Conservation (phyloP, 768 basidiomycete genomes). For the Albatrellus ellisii region DNA sequence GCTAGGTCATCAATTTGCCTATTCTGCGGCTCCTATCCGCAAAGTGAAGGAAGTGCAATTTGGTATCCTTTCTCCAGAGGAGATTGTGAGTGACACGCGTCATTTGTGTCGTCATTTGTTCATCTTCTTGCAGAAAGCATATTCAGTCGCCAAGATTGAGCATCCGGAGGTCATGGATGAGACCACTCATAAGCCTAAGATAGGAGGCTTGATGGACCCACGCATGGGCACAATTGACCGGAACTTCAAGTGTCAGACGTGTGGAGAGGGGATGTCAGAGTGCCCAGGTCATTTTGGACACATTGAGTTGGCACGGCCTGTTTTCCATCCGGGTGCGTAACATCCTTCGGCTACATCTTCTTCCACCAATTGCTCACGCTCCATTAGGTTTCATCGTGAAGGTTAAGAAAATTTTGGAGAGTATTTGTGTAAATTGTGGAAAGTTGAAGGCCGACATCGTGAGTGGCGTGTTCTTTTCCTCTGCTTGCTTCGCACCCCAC, state of each 20-base stretch:
- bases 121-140: slow-evolving; percentile 67
- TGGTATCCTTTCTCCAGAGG: slow-evolving; percentile 96
- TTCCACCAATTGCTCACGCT: neutral
- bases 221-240: slow-evolving; percentile 96
- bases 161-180: slow-evolving; percentile 99
- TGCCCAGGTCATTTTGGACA: slow-evolving; percentile 99
- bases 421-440: slow-evolving; percentile 97
- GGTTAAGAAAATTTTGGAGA: slow-evolving; percentile 99
- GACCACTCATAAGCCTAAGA: slow-evolving; percentile 76
- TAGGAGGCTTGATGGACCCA: slow-evolving; percentile 94
- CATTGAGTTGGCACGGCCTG: slow-evolving; percentile 93
- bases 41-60: slow-evolving; percentile 98
- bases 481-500: slow-evolving; percentile 88
- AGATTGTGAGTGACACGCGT: slow-evolving; percentile 62
- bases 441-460: slow-evolving; percentile 95
- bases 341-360: neutral
- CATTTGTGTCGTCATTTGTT: neutral
- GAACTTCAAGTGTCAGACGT: slow-evolving; percentile 98
- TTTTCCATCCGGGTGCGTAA: slow-evolving; percentile 84
- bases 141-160: slow-evolving; percentile 97
- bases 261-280: slow-evolving; percentile 99
- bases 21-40: slow-evolving; percentile 87
- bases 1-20: slow-evolving; percentile 85
- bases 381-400: slow-evolving; percentile 83
- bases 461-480: slow-evolving; percentile 68